Evolutionary conservation across 257 asterid species (phyloP), one percentile per base, ranked within the genome.

Genomic region (Sherardia arvensis): DNA sequence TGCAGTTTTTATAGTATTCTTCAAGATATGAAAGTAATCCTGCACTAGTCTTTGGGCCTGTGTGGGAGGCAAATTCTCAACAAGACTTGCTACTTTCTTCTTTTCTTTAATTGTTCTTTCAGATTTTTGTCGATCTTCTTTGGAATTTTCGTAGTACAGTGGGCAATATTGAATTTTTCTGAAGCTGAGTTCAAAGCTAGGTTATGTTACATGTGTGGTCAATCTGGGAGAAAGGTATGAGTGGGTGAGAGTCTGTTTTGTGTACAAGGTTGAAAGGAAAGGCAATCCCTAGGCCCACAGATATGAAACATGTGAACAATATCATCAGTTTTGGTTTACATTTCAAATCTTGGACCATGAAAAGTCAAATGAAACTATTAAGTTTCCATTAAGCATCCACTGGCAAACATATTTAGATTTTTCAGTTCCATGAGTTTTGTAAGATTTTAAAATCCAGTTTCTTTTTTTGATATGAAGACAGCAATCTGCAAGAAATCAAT

Each of bases 401-500:
- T 38, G 47, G 47, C 18, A 38, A 10, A 11, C 47, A 38, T 38
- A 38, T 38, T n/a, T 38, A 38, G 47, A 11, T 38, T 9, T 38
- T 38, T 12, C 18, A 38, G 18, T 12, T 10, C 18, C 0, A 0
- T 38, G 18, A 38, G 47, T 38, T 38, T 38, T 38, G 47, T 38
- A 38, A 38, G 18, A 38, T 38, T 38, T 11, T n/a, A n/a, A n/a
- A n/a, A n/a, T n/a, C n/a, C n/a, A n/a, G n/a, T n/a, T n/a, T n/a
- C n/a, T n/a, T n/a, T n/a, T n/a, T n/a, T n/a, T n/a, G n/a, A 55
- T 62, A 83, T 80, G 92, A 60, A 59, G 72, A 76, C 51, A 69
- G 36, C 48, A 64, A 11, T 11, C 32, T 45, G 22, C 33, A 53
- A 4, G 28, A 11, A 20, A 36, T 11, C 65, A 40, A 18, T 72